These are phyloP conservation scores for Purshia tridentata DNA, from an alignment of 306 rosid genomes.

Conservation along the genomic window DNA sequence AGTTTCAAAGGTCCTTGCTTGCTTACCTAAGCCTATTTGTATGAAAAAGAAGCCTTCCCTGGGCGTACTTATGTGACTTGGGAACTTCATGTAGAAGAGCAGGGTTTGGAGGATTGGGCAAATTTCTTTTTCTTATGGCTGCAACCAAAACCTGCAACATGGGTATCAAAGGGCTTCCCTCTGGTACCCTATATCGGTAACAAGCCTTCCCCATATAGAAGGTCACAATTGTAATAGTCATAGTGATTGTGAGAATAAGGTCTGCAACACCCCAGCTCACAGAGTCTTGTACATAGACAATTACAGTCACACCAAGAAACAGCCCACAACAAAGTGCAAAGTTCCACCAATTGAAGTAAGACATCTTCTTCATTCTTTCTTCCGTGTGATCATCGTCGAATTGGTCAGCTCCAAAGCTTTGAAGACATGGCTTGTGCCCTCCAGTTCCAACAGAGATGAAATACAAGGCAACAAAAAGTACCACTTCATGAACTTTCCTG, in stretches of 20 bases:
- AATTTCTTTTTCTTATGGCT: slow-evolving; percentile 60
- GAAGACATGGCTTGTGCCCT: slow-evolving; percentile 85
- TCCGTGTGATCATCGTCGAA: slow-evolving; percentile 65
- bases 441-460: slow-evolving; percentile 76
- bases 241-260: slow-evolving; percentile 51
- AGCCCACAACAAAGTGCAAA: slow-evolving; percentile 75
- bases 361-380: slow-evolving; percentile 79
- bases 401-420: slow-evolving; percentile 93
- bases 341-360: slow-evolving; percentile 96
- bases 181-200: slow-evolving; percentile 58
- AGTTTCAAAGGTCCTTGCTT: too few relatives aligned
- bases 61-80: slow-evolving; percentile 23
- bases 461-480: slow-evolving; percentile 72
- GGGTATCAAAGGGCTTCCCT: slow-evolving; percentile 86
- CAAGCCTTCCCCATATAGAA: slow-evolving; percentile 62
- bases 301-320: slow-evolving; percentile 70
- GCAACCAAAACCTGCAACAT: slow-evolving; percentile 84
- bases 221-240: slow-evolving; percentile 56
- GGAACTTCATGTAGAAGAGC: slow-evolving; percentile 55
- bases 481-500: slow-evolving; percentile 58
- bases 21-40: slow-evolving; percentile 72
- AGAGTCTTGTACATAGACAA: slow-evolving; percentile 74
- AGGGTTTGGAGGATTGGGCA: slow-evolving; percentile 57
- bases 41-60: slow-evolving; percentile 59
- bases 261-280: slow-evolving; percentile 77